phyloP scores from a whole-genome alignment of 257 asterid genomes.

The Solanum etuberosum region DNA sequence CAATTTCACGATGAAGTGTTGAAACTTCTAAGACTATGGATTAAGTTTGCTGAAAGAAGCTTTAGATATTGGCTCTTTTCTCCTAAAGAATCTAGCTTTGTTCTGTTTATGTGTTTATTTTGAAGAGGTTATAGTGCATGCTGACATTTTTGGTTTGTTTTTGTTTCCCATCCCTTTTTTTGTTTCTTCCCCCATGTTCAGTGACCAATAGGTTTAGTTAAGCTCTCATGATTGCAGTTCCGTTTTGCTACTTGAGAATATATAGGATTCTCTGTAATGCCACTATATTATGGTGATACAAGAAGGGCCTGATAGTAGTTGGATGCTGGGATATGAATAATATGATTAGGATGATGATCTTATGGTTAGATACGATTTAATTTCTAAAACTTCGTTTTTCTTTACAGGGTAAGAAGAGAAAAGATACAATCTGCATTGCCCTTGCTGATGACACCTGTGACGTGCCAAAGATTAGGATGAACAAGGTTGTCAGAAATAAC shows the following conservation, averaged over 20 bases:
- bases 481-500: slow-evolving; percentile 61
- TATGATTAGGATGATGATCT: neutral
- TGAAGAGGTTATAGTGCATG: neutral
- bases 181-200: neutral
- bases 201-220: neutral
- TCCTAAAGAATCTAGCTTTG: neutral
- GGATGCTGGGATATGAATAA: neutral
- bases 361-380: neutral
- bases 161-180: neutral
- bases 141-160: neutral
- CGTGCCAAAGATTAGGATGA: slow-evolving; percentile 54
- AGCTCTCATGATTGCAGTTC: neutral
- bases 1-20: neutral
- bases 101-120: neutral
- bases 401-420: slow-evolving; percentile 55
- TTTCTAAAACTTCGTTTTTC: neutral
- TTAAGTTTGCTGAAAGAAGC: neutral
- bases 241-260: neutral
- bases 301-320: neutral
- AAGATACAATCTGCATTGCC: slow-evolving; percentile 56
- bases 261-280: neutral
- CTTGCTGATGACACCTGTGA: slow-evolving; percentile 66
- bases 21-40: neutral
- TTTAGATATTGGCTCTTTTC: neutral
- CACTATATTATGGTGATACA: neutral